Evolutionary conservation across 2,329 filamentous ascomycete genomes (phyloP).

Genomic region (Sarocladium brachiariae): DNA sequence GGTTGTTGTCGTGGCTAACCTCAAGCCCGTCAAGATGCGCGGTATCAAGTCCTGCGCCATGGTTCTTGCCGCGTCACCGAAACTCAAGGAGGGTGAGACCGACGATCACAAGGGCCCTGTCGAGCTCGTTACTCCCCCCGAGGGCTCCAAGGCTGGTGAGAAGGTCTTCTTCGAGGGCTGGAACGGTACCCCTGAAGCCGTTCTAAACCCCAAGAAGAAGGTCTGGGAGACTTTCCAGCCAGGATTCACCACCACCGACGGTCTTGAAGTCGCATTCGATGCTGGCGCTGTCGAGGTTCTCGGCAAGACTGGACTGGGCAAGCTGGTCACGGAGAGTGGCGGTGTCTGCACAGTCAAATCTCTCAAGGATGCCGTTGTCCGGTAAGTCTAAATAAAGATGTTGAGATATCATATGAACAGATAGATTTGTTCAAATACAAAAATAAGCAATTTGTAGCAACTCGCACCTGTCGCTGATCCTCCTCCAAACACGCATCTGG

Average conservation of each 20-base stretch:
- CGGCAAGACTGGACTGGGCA: slow-evolving; percentile 59
- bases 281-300: slow-evolving; percentile 69
- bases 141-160: slow-evolving; percentile 73
- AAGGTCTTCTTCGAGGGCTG: slow-evolving; percentile 91
- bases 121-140: slow-evolving; percentile 82
- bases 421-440: background rate
- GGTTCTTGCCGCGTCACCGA: slow-evolving; percentile 93
- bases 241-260: slow-evolving; percentile 83
- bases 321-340: slow-evolving; percentile 69
- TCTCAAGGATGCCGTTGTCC: slow-evolving; percentile 72
- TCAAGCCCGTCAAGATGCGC: slow-evolving; percentile 99
- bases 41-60: slow-evolving; percentile 74
- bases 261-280: slow-evolving; percentile 80
- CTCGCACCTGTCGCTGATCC: too few relatives aligned
- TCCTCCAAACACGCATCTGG: too few relatives aligned
- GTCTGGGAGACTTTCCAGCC: slow-evolving; percentile 96
- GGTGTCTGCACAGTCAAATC: slow-evolving; percentile 78
- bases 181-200: slow-evolving; percentile 84
- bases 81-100: slow-evolving; percentile 70
- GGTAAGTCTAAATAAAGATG: slow-evolving; percentile 43
- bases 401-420: slow-evolving; percentile 11
- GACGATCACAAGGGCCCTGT: slow-evolving; percentile 85
- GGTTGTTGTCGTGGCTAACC: slow-evolving; percentile 91
- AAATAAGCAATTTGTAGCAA: too few relatives aligned
- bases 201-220: slow-evolving; percentile 99